phyloP scores from a whole-genome alignment of 1,139 yeast genomes.

The Magnusiomyces suaveolens region DNA sequence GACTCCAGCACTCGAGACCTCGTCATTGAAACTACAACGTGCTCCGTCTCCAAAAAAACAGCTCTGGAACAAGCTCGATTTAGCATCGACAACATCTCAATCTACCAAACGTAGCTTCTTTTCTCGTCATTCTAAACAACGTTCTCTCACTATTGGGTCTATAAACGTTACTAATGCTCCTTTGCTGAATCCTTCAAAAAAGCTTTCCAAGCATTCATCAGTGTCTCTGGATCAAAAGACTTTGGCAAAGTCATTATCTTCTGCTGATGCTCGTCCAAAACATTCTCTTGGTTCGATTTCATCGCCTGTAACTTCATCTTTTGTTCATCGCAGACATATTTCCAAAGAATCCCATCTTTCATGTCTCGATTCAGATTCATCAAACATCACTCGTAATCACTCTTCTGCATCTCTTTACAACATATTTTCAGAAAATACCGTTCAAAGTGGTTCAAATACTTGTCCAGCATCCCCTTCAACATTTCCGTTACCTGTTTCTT shows the following conservation, averaged over 20 bases:
- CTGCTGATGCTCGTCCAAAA: neutral
- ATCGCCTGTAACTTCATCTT: neutral
- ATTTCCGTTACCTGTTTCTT: neutral
- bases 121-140: slow-evolving; percentile 1
- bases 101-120: neutral
- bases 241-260: neutral
- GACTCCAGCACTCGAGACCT: neutral
- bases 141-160: neutral
- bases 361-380: neutral
- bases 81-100: neutral
- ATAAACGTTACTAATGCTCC: neutral
- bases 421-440: neutral
- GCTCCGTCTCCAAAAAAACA: neutral
- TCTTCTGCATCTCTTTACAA: neutral
- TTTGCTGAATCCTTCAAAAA: neutral
- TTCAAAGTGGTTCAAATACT: neutral
- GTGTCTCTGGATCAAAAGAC: neutral
- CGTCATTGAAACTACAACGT: neutral
- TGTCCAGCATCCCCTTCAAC: neutral
- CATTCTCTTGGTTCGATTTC: neutral
- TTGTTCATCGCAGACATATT: slow-evolving; percentile 1
- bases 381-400: neutral
- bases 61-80: neutral
- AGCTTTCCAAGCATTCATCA: neutral
- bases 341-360: neutral